These are phyloP conservation scores for Carex scoparia DNA, from an alignment of 176 grass and related monocot genomes.

Conservation along the genomic window DNA sequence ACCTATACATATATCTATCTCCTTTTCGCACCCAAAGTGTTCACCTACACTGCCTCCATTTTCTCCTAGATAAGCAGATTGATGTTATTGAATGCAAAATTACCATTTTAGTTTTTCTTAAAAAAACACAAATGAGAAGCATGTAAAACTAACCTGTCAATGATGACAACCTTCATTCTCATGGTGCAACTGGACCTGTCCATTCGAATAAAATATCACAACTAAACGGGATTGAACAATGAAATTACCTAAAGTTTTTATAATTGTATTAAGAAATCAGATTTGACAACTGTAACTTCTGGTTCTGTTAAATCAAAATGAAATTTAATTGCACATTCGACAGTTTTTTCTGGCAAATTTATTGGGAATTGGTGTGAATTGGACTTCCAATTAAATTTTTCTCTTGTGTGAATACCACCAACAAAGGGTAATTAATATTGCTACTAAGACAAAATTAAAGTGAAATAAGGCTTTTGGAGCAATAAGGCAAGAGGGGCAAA, in stretches of 20 bases:
- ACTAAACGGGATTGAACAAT: background rate
- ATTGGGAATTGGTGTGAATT: too few species aligned
- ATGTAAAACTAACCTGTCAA: slow-evolving; percentile 55
- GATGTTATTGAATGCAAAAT: background rate
- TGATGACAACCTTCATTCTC: slow-evolving; percentile 82
- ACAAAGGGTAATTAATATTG: too few species aligned
- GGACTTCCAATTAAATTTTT: too few species aligned
- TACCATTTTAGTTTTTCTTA: too few species aligned
- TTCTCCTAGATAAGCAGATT: slow-evolving; percentile 31
- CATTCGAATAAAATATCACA: background rate
- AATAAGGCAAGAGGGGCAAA: too few species aligned
- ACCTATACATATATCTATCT: slow-evolving; percentile 80
- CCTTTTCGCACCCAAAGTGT: slow-evolving; percentile 62
- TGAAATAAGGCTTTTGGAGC: too few species aligned
- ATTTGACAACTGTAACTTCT: background rate
- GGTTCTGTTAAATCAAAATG: background rate
- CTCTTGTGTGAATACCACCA: too few species aligned
- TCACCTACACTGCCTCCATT: slow-evolving; percentile 68
- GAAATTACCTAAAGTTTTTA: too few species aligned
- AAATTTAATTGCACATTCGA: background rate
- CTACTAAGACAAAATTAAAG: too few species aligned
- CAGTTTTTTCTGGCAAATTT: background rate
- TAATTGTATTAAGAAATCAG: background rate
- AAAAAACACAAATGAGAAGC: background rate
- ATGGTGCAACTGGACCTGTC: slow-evolving; percentile 60